These are phyloP conservation scores for Colletotrichum chrysophilum DNA, from an alignment of 2,329 filamentous ascomycete species.

Conservation along the genomic window DNA sequence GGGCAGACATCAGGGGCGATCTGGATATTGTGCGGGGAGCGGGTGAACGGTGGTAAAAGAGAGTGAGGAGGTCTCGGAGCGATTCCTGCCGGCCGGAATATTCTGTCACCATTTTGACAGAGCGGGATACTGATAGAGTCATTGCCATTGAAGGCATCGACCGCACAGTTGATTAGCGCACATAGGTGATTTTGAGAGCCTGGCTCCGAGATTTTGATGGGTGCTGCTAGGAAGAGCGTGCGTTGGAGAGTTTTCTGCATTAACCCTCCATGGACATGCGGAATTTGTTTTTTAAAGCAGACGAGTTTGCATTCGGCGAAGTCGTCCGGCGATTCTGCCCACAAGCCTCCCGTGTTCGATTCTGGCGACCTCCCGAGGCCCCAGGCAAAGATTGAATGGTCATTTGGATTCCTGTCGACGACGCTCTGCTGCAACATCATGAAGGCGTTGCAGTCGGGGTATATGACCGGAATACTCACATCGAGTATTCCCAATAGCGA, in stretches of 20 bases:
- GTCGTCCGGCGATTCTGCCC: background rate
- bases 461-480: background rate
- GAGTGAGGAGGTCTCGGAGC: background rate
- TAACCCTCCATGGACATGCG: too few species aligned
- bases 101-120: background rate
- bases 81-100: background rate
- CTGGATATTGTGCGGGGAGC: background rate
- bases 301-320: background rate
- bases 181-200: background rate
- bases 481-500: background rate
- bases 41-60: background rate
- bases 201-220: background rate
- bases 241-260: background rate
- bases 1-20: background rate
- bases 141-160: background rate
- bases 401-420: background rate
- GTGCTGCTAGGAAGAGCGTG: background rate
- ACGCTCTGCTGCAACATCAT: fast-evolving
- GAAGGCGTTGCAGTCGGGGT: background rate
- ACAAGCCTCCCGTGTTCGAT: background rate
- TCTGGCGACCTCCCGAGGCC: background rate
- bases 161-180: background rate
- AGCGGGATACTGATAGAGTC: background rate
- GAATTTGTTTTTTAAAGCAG: background rate
- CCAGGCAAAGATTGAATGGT: background rate